Conservation (phyloP, 495 filamentous ascomycete genomes). For the Penicillium fimorum region DNA sequence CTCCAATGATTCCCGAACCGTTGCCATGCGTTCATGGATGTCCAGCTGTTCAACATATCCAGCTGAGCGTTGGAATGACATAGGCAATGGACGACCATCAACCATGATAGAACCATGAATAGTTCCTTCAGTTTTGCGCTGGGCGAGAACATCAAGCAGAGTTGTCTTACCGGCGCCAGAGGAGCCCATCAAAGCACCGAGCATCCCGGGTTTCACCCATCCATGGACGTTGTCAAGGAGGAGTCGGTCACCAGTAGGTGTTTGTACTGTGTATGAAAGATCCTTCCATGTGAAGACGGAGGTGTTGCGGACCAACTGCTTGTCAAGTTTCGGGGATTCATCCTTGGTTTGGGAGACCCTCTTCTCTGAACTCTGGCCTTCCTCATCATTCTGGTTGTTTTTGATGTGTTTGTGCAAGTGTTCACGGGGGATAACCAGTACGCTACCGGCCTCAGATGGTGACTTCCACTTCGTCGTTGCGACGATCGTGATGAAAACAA, state of each 20-base stretch:
- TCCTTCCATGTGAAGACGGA: constrained; percentile 62
- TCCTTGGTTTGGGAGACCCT: constrained; percentile 18
- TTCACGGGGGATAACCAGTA: constrained; percentile 43
- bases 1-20: constrained; percentile 59
- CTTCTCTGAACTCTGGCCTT: constrained; percentile 28
- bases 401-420: constrained; percentile 20
- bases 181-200: constrained; percentile 68
- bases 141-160: constrained; percentile 51
- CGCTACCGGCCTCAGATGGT: constrained; percentile 30
- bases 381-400: constrained; percentile 31
- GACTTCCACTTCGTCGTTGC: constrained; percentile 39
- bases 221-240: constrained; percentile 79
- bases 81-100: constrained; percentile 70
- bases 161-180: constrained; percentile 65
- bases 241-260: constrained; percentile 37
- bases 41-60: constrained; percentile 62
- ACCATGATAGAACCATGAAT: constrained; percentile 83
- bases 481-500: constrained; percentile 37
- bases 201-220: constrained; percentile 84
- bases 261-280: constrained; percentile 52
- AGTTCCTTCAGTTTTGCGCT: constrained; percentile 81
- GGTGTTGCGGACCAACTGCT: constrained; percentile 43
- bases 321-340: constrained; percentile 2
- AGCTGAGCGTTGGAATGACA: constrained; percentile 72
- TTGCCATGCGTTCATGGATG: constrained; percentile 56